These are phyloP conservation scores for Leccinum fibrillosum DNA, from an alignment of 768 basidiomycete genomes.

Conservation along the genomic window DNA sequence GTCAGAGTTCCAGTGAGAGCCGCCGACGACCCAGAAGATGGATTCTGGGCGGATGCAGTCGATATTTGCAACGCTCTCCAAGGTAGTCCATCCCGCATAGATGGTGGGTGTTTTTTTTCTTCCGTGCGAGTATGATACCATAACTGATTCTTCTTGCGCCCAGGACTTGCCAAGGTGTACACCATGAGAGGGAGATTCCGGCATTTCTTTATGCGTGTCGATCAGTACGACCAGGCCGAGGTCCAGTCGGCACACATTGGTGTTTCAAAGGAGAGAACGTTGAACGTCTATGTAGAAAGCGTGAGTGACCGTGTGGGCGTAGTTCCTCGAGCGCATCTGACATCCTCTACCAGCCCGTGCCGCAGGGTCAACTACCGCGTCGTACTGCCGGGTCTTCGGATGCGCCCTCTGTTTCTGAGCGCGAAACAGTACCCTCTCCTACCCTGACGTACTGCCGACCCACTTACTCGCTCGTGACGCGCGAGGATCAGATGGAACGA, in stretches of 20 bases:
- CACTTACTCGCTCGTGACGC: conserved; percentile 17
- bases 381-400: conserved; percentile 14
- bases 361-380: conserved; percentile 27
- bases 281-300: conserved; percentile 57
- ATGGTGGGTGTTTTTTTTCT: conserved; percentile 43
- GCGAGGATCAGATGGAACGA: conserved; percentile 28
- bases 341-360: conserved; percentile 18
- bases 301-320: conserved; percentile 35
- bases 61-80: conserved; percentile 61
- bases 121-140: not conserved
- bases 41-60: conserved; percentile 70
- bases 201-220: conserved; percentile 64
- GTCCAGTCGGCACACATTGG: conserved; percentile 55
- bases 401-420: conserved; percentile 22
- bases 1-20: conserved; percentile 55
- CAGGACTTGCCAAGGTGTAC: conserved; percentile 69
- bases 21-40: conserved; percentile 47
- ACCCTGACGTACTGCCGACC: conserved; percentile 1
- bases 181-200: conserved; percentile 65
- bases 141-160: not conserved
- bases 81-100: conserved; percentile 59
- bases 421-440: conserved; percentile 6
- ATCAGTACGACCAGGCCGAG: conserved; percentile 46
- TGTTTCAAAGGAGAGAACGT: conserved; percentile 49
- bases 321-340: conserved; percentile 4